A percentile compares a stretch with the other conserved stretches of the same genome.
These are phyloP conservation scores for Calocera cornea DNA, from an alignment of 768 basidiomycete genomes.

Conservation along the genomic window DNA sequence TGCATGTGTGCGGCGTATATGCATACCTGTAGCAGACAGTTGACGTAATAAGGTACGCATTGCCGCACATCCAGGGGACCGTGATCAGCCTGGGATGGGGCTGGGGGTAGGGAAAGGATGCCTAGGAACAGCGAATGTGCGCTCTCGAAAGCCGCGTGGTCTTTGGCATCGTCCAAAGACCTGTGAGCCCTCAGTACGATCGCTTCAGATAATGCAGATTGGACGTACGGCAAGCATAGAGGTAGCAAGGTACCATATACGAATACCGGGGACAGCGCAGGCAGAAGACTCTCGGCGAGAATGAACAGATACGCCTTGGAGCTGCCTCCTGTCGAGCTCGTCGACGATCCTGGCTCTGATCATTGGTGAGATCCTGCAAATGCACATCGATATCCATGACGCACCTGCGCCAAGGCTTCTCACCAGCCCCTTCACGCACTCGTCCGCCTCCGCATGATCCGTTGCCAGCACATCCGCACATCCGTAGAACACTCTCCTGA, in stretches of 20 bases:
- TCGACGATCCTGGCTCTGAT: too few species aligned
- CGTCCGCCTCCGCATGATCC: not conserved
- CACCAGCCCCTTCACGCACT: not conserved
- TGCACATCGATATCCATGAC: not conserved
- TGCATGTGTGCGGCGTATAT: not conserved
- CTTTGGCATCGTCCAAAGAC: not conserved
- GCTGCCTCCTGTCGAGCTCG: not conserved
- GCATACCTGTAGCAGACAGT: not conserved
- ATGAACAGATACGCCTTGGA: not conserved
- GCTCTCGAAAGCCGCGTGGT: not conserved
- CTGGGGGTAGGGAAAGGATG: not conserved
- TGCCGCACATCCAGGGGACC: not conserved
- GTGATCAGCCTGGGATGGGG: too few species aligned
- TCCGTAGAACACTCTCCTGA: not conserved
- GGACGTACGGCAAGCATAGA: not conserved
- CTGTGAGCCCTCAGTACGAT: not conserved
- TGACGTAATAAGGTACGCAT: not conserved
- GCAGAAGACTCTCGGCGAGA: not conserved
- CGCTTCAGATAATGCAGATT: not conserved
- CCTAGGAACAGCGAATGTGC: not conserved
- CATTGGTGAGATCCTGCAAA: too few species aligned
- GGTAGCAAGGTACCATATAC: not conserved
- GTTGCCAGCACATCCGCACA: not conserved
- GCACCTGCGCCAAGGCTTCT: not conserved
- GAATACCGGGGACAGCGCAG: not conserved